These are phyloP conservation scores for Kodamaea laetipori DNA, from an alignment of 805 yeast species.

Conservation along the genomic window DNA sequence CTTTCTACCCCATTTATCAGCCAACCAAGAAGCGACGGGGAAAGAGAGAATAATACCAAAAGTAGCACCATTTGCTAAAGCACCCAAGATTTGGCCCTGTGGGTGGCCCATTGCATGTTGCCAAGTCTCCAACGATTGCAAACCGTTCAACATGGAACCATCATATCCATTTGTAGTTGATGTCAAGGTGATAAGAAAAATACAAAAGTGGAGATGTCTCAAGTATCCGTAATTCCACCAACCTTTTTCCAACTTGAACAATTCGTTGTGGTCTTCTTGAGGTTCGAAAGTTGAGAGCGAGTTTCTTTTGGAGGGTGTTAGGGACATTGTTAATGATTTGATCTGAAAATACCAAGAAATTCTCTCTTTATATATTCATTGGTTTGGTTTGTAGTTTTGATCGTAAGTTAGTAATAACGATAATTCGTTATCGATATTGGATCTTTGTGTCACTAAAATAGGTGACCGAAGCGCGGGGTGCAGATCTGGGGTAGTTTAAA, in stretches of 20 bases:
- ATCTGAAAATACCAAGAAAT: slow-evolving; percentile 71
- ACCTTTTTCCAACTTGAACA: slow-evolving; percentile 19
- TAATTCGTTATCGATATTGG: too few relatives aligned
- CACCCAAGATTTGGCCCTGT: slow-evolving; percentile 23
- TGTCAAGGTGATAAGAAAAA: slow-evolving; percentile 45
- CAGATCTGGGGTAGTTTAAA: too few relatives aligned
- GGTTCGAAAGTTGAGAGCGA: slow-evolving; percentile 8
- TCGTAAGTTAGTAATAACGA: too few relatives aligned
- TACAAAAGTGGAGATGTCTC: slow-evolving; percentile 34
- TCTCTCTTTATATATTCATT: slow-evolving; percentile 24
- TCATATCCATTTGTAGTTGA: slow-evolving; percentile 43
- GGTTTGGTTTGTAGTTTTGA: too few relatives aligned
- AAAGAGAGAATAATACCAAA: slow-evolving; percentile 42
- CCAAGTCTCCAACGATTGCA: slow-evolving; percentile 49
- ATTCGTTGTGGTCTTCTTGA: background rate
- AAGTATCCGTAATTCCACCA: slow-evolving; percentile 43
- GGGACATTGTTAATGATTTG: slow-evolving; percentile 72
- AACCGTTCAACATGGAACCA: slow-evolving; percentile 47
- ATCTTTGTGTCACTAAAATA: too few relatives aligned
- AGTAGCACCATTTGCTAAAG: slow-evolving; percentile 21
- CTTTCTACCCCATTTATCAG: slow-evolving; percentile 47
- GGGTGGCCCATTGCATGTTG: slow-evolving; percentile 32
- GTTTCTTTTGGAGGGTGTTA: too few relatives aligned
- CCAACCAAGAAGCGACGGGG: slow-evolving; percentile 26
- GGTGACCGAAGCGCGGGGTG: too few relatives aligned